These are phyloP conservation scores for Beauveria sp. DNA, from an alignment of 2,329 filamentous ascomycete genomes.

Conservation along the genomic window DNA sequence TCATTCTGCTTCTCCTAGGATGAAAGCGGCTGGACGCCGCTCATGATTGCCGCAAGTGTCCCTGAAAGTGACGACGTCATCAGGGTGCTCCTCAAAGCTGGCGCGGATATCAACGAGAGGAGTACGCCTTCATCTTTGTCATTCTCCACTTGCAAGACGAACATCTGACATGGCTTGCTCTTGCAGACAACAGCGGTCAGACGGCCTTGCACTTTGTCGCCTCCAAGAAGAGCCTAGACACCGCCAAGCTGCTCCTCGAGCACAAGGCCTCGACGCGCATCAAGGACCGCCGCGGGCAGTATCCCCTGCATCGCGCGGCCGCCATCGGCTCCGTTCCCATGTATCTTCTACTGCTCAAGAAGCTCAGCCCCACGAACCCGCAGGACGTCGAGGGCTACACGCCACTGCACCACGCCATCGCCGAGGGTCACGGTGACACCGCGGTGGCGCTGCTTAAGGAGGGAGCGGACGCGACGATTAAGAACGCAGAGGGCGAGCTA, in stretches of 20 bases:
- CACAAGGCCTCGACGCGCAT: slow-evolving; percentile 70
- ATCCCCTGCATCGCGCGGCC: slow-evolving; percentile 84
- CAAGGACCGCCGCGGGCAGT: slow-evolving; percentile 80
- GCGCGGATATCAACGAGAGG: slow-evolving; percentile 65
- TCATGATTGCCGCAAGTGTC: slow-evolving; percentile 75
- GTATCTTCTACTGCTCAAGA: slow-evolving; percentile 68
- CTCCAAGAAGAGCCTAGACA: slow-evolving; percentile 81
- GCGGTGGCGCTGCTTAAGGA: slow-evolving; percentile 76
- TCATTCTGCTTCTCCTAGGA: slow-evolving; percentile 40
- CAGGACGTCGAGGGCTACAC: slow-evolving; percentile 79
- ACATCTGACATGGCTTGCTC: neutral
- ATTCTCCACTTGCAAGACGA: neutral
- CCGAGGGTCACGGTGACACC: slow-evolving; percentile 72
- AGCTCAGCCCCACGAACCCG: slow-evolving; percentile 73
- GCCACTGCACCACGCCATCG: slow-evolving; percentile 79
- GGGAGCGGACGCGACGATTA: slow-evolving; percentile 75
- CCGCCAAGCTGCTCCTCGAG: slow-evolving; percentile 68
- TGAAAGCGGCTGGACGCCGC: slow-evolving; percentile 70
- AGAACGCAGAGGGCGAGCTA: slow-evolving; percentile 60
- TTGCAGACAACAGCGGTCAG: slow-evolving; percentile 61
- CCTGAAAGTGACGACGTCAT: slow-evolving; percentile 64
- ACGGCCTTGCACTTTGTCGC: slow-evolving; percentile 87
- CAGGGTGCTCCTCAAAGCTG: slow-evolving; percentile 58
- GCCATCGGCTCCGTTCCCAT: slow-evolving; percentile 87
- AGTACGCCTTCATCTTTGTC: slow-evolving; percentile 36